Base-by-base conservation (phyloP, 192 early-diverging fungal genomes). In the Coemansia sp. region DNA sequence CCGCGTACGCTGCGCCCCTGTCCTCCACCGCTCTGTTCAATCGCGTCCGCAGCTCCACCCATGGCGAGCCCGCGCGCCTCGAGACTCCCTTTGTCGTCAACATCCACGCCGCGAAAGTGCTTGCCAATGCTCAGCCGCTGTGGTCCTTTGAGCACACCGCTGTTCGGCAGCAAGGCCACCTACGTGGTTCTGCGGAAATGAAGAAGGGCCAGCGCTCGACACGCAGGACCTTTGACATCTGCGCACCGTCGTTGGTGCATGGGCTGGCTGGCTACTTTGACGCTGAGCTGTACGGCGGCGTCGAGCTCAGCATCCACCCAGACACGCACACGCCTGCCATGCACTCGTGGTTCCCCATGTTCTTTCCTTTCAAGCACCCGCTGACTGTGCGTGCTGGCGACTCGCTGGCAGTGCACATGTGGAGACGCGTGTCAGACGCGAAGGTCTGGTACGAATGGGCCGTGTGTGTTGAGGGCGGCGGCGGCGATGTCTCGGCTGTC, bases 401-500 rank as follows among this genome's bases (percentile, higher is more conserved):
- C 12, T 59, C 58, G 2, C 71, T 99, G 1, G 73, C 79, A 9
- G 76, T 94, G 13, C 84, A 91, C 63, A 91, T 97, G 71, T 99
- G 97, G 96, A 72, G 97, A 26, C 75, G 86, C 42, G 84, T 90
- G n/a, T 83, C 86, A 52, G 77, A 69, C 18, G 66, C 91, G 39
- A 96, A 94, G 63, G 92, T 94, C 12, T 99, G 97, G 97, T 97
- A 98, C 71, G 97, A 99, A 75, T 99, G 97, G 97, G 70, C 79
- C 30, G 90, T 89, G 3, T 9, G 48, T 15, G 25, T 51, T 51
- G 59, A 51, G 25, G 58, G 79, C 8, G 18, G 51, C 1, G 20
- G 35, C 57, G 58, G 63, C 23, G 53, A 57, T 23, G 45, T 61
- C 16, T 77, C 74, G 37, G 53, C 37, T 29, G 53, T 81, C 35